Evolutionary conservation across 345 rosid species (phyloP).

Genomic region (Cardamine occulta): DNA sequence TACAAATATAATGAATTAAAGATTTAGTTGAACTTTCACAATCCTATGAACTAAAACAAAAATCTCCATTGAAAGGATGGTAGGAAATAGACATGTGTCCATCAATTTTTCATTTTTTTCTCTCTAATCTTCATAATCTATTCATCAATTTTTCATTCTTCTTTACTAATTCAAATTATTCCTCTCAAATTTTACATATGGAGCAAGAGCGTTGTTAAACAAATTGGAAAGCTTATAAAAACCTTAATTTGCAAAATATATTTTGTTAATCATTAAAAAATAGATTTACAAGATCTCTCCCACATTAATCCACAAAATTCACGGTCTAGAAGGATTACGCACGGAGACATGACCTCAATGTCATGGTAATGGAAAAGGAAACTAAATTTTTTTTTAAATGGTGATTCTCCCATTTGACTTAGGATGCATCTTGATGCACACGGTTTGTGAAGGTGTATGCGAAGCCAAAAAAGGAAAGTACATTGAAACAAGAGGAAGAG

Average conservation of each 20-base stretch:
- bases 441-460: conserved; percentile 37
- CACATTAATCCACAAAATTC: neutral
- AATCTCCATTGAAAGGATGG: neutral
- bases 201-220: neutral
- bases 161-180: neutral
- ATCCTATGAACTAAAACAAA: too few species aligned
- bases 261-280: neutral
- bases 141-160: neutral
- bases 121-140: too few species aligned
- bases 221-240: neutral
- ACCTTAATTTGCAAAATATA: neutral
- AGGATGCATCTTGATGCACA: conserved; percentile 37
- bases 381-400: neutral
- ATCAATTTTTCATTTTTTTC: neutral
- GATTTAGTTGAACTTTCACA: too few species aligned
- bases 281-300: neutral
- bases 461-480: conserved; percentile 36
- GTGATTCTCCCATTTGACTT: conserved; percentile 31
- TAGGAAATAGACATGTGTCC: neutral
- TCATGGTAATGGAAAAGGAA: neutral
- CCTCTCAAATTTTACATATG: neutral
- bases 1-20: too few species aligned
- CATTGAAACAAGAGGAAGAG: conserved; percentile 39
- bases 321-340: neutral
- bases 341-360: neutral